Base-by-base conservation (phyloP, 1,284 basidiomycete species). In the Pseudozyma tsukubaensis region DNA sequence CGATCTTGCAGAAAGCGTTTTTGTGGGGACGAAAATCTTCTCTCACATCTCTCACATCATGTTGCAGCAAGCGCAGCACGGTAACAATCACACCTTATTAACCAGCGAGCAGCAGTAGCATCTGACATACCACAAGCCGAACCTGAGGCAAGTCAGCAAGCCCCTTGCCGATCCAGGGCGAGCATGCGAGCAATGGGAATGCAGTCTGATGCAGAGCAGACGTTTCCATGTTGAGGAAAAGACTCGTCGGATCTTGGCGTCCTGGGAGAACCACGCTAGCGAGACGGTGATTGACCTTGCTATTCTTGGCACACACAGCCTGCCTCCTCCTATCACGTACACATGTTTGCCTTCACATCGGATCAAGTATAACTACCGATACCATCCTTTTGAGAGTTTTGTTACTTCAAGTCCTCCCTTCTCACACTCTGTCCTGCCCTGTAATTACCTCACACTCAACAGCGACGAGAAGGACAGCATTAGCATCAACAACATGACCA, bases 121-220 rank as follows among this genome's bases (percentile, higher is more conserved):
- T 29, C 24, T 29, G 24, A 29, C 24, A 6, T 3, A 29, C 24
- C 3, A 6, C 24, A 6, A 29, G 24, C 24, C 24, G 24, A 29
- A 45, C 18, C 47, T 40, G 24, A 12, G 32, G 29, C 32, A 47
- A 36, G 36, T 32, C n/a, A 24, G 16, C 18, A 9, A 36, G 24
- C 50, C 36, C 50, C 59, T 55, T 63, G 59, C 59, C 32, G 45
- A 50, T 57, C 50, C 44, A 61, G 65, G 59, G 40, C 37, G 47
- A 68, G 55, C 65, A 62, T 39, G 59, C 65, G 55, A 50, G 58
- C 47, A 54, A 42, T 37, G 43, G 59, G 59, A 60, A 60, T 58
- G 42, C 55, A 51, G 32, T 47, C n/a, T 35, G 29, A 21, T 42
- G 37, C 37, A 39, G 3, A 12, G 8, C 3, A 13, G 37, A 13